Conservation (phyloP, 2,329 filamentous ascomycete genomes). For the Hymenoscyphus fraxineus region DNA sequence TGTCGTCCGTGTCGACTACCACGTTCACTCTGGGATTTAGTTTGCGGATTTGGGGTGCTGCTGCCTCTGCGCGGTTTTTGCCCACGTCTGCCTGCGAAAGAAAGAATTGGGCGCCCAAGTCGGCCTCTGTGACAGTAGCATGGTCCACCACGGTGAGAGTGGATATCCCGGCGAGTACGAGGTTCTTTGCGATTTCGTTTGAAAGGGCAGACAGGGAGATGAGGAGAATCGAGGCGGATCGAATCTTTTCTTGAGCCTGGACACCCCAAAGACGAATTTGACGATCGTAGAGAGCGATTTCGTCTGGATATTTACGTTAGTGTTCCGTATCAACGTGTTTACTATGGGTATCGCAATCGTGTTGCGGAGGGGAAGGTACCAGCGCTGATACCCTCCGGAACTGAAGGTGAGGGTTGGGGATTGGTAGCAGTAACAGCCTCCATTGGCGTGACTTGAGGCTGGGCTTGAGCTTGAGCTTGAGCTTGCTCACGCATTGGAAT, state of each 20-base stretch:
- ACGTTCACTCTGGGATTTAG: constrained; percentile 87
- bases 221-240: constrained; percentile 83
- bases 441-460: neutral
- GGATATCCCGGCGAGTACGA: constrained; percentile 88
- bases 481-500: constrained; percentile 5
- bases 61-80: constrained; percentile 79
- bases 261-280: constrained; percentile 98
- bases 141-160: constrained; percentile 86
- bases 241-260: constrained; percentile 88
- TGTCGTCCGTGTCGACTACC: constrained; percentile 62
- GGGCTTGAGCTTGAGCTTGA: too few species aligned
- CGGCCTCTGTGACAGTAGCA: constrained; percentile 68
- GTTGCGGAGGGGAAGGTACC: neutral
- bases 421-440: neutral
- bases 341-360: neutral
- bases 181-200: constrained; percentile 95
- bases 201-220: constrained; percentile 84
- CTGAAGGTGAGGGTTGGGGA: neutral
- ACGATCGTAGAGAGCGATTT: constrained; percentile 94
- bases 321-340: neutral
- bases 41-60: constrained; percentile 71
- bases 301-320: constrained; percentile 53
- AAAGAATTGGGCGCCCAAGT: constrained; percentile 82
- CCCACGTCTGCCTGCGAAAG: constrained; percentile 67
- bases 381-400: constrained; percentile 8